Conservation (phyloP, 2,329 filamentous ascomycete genomes). For the Diplocarpon rosae region DNA sequence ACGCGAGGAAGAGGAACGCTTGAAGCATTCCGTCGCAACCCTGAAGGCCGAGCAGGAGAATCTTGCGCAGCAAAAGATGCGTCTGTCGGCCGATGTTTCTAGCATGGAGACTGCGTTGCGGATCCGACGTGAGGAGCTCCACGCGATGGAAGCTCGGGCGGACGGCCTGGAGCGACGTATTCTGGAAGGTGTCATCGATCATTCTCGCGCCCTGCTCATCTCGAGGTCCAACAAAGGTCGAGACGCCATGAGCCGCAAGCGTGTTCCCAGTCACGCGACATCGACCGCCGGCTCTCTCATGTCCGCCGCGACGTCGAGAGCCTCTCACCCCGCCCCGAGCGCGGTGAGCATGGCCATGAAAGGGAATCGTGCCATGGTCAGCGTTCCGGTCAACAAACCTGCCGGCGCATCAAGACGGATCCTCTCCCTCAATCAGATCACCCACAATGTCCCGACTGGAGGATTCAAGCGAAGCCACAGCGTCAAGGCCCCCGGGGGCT, state of each 20-base stretch:
- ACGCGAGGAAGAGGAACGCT: conserved; percentile 49
- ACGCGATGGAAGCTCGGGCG: conserved; percentile 80
- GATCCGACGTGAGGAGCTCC: conserved; percentile 81
- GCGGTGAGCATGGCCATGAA: conserved; percentile 44
- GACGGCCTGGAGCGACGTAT: conserved; percentile 86
- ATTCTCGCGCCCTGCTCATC: conserved; percentile 83
- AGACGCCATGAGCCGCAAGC: conserved; percentile 41
- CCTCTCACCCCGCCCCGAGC: conserved; percentile 28
- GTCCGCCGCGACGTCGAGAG: conserved; percentile 24
- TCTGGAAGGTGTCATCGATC: conserved; percentile 89
- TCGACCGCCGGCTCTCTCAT: conserved; percentile 29
- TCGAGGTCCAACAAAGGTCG: conserved; percentile 40
- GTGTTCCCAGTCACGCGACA: conserved; percentile 35
- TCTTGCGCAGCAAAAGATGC: conserved; percentile 65
- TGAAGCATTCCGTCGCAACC: conserved; percentile 42
- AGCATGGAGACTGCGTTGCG: conserved; percentile 83
- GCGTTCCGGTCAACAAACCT: conserved; percentile 31
- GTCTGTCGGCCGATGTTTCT: conserved; percentile 75
- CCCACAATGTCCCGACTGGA: conserved; percentile 51
- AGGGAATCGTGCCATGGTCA: conserved; percentile 27
- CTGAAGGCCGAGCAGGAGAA: conserved; percentile 56
- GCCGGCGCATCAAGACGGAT: conserved; percentile 61
- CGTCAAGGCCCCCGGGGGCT: conserved; percentile 49
- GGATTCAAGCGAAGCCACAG: conserved; percentile 70
- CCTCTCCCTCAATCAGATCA: conserved; percentile 83